phyloP scores from a whole-genome alignment of 2,329 filamentous ascomycete genomes.

The Trichoderma sp. region DNA sequence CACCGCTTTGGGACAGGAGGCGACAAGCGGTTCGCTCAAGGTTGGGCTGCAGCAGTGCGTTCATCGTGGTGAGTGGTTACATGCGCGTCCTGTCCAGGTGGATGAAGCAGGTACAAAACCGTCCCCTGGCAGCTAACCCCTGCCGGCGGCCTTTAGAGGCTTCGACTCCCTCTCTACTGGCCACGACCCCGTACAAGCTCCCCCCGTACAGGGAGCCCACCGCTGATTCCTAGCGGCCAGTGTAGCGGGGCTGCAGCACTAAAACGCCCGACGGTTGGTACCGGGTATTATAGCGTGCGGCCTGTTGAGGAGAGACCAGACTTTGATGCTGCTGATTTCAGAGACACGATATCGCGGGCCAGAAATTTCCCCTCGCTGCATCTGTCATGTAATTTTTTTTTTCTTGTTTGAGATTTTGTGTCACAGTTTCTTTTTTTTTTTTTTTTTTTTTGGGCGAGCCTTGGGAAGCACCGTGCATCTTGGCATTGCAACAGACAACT shows the following conservation, averaged over 20 bases:
- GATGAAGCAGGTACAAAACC: background rate
- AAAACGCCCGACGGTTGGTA: constrained; percentile 2
- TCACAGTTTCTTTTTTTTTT: constrained; percentile 3
- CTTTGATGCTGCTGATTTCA: background rate
- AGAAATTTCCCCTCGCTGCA: constrained; percentile 20
- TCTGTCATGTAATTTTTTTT: background rate
- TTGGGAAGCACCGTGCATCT: background rate
- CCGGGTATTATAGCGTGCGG: background rate
- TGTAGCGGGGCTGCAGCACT: constrained; percentile 14
- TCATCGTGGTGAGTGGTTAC: background rate
- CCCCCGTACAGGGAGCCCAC: constrained; percentile 12
- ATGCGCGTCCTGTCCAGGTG: background rate
- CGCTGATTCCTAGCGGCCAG: constrained; percentile 12
- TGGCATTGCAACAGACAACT: background rate
- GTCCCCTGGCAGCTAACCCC: constrained; percentile 2
- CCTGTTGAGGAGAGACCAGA: background rate
- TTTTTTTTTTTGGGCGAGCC: background rate
- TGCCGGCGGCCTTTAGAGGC: background rate
- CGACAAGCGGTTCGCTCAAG: background rate
- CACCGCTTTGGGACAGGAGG: constrained; percentile 9
- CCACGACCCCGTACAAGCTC: constrained; percentile 8
- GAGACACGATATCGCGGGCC: constrained; percentile 9
- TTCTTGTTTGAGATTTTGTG: constrained; percentile 2
- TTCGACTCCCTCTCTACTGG: background rate
- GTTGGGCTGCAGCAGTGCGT: background rate